phyloP scores from a whole-genome alignment of 495 filamentous ascomycete genomes.

The Sphaerosporella brunnea region DNA sequence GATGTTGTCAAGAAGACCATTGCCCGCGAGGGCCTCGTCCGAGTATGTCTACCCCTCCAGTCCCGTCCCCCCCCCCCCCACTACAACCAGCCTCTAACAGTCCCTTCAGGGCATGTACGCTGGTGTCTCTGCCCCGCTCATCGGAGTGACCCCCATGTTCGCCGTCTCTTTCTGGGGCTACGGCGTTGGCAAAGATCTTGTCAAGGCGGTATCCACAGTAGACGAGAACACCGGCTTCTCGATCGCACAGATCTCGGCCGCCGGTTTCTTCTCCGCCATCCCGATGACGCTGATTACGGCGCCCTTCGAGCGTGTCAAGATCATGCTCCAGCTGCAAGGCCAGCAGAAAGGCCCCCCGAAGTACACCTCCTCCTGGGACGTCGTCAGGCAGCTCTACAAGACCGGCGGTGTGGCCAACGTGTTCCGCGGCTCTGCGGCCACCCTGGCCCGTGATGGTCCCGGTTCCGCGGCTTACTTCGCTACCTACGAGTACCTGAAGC shows the following conservation, averaged over 20 bases:
- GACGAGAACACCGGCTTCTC: conserved; percentile 44
- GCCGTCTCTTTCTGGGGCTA: conserved; percentile 99
- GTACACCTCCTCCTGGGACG: conserved; percentile 75
- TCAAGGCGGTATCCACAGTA: conserved; percentile 48
- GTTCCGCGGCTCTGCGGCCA: conserved; percentile 79
- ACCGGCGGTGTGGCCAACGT: conserved; percentile 81
- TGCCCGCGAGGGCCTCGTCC: conserved; percentile 64
- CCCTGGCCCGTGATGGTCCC: conserved; percentile 81
- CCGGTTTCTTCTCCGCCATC: conserved; percentile 94
- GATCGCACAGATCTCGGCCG: conserved; percentile 74
- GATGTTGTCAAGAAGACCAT: conserved; percentile 81
- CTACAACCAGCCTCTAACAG: background rate
- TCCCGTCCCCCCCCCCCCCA: background rate
- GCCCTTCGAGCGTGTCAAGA: conserved; percentile 96
- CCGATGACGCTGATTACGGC: conserved; percentile 97
- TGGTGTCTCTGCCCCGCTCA: conserved; percentile 85
- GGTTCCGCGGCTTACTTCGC: conserved; percentile 92
- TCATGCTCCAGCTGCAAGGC: conserved; percentile 92
- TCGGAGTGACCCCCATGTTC: conserved; percentile 97
- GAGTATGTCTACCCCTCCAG: conserved; percentile 29
- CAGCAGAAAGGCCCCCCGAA: conserved; percentile 84
- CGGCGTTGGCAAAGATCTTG: conserved; percentile 79
- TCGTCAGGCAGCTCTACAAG: conserved; percentile 86
- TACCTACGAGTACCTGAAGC: conserved; percentile 89
- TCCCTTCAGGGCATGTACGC: conserved; percentile 61